These are phyloP conservation scores for Penicillium bialowiezense DNA, from an alignment of 495 filamentous ascomycete species.

Conservation along the genomic window DNA sequence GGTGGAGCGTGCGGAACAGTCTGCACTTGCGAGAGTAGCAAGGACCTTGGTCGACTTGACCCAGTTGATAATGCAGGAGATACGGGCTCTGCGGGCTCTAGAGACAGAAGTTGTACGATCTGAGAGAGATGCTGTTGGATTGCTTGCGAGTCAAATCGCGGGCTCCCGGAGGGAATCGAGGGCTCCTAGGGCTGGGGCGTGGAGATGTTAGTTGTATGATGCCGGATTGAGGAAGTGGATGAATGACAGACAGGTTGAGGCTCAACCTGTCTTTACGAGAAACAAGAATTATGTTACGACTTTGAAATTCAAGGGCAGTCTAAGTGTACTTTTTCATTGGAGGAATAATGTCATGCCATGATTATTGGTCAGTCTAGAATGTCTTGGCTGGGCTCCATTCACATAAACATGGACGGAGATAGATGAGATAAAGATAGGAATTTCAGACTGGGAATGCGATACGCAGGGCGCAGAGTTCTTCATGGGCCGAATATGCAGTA, in stretches of 20 bases:
- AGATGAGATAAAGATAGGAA: too few species aligned
- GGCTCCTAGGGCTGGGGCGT: constrained; percentile 15
- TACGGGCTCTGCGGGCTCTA: constrained; percentile 39
- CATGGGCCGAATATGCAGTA: too few species aligned
- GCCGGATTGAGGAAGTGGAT: background rate
- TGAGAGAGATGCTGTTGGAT: constrained; percentile 37
- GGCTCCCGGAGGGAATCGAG: constrained; percentile 7
- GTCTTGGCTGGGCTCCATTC: too few species aligned
- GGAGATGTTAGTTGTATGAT: constrained; percentile 17
- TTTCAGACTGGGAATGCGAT: too few species aligned
- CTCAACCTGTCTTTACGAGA: background rate
- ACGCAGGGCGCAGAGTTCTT: too few species aligned
- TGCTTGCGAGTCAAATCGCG: constrained; percentile 29
- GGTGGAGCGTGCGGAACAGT: constrained; percentile 26
- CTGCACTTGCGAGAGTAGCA: constrained; percentile 33
- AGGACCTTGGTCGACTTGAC: constrained; percentile 31
- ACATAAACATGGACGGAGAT: too few species aligned
- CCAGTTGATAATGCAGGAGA: constrained; percentile 42
- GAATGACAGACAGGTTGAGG: too few species aligned
- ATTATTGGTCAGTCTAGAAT: too few species aligned
- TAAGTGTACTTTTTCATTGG: too few species aligned
- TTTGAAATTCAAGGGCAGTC: too few species aligned
- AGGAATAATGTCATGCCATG: too few species aligned
- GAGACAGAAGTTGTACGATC: constrained; percentile 38
- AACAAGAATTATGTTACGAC: background rate